Evolutionary conservation across 345 rosid genomes (phyloP), one percentile per base, ranked within the genome.

Genomic region (Heritiera littoralis): DNA sequence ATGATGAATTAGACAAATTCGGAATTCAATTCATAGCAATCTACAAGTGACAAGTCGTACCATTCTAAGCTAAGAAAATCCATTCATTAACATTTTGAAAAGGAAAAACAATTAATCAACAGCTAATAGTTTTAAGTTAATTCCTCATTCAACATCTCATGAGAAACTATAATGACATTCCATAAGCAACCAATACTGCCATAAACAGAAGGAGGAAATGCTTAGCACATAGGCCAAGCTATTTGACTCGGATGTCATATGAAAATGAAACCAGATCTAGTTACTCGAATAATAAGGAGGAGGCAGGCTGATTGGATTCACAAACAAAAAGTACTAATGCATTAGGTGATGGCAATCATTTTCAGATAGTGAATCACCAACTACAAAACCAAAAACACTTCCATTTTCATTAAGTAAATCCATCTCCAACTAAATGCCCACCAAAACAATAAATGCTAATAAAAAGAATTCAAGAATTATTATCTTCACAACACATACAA

Each of bases 381-480:
- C 46, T 43, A 69, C 55, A 69, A 20, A n/a, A 68, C 72, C 72
- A 20, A 69, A 69, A 69, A 46, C 55, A 46, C 35, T 69, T 69
- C 18, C 17, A 46, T 46, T 67, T 46, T 45, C 73, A 13, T 0
- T 41, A 41, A 41, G 6, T 41, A 5, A 4, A 41, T 3, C 43
- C 43, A 4, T 41, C 43, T 41, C 43, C 4, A 41, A 41, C 43
- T 41, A 41, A n/a, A 14, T 67, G 72, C 72, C 73, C 48, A 46
- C 15, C 55, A 46, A 45, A 46, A 69, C 55, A 69, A 46, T 35
- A 35, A 30, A 30, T 23, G 73, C 12, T 46, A 20, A 69, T 20
- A 23, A 32, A 69, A 46, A 1, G 18, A 23, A 66, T 12, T 46
- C 9, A 45, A 69, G 4, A 45, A 69, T 69, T 46, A 69, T 69